These are phyloP conservation scores for Umbilicaria muhlenbergii DNA, from an alignment of 495 filamentous ascomycete species.

Conservation along the genomic window DNA sequence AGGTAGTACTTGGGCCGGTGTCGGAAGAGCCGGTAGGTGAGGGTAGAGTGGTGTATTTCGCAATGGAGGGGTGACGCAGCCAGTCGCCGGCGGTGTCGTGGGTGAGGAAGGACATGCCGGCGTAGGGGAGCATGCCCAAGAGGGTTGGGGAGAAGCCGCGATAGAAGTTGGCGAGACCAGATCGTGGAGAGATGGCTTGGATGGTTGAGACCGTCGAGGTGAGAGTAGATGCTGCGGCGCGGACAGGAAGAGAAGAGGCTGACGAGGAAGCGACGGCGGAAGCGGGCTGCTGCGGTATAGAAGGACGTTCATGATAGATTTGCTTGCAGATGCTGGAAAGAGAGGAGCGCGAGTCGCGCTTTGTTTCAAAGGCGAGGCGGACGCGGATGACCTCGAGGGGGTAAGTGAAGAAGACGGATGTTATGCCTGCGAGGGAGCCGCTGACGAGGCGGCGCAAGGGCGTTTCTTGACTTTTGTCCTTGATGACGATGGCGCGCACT, in stretches of 20 bases:
- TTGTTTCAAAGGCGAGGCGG: conserved; percentile 87
- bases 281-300: conserved; percentile 12
- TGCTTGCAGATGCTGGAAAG: conserved; percentile 56
- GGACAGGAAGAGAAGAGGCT: conserved; percentile 10
- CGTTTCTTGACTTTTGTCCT: conserved; percentile 56
- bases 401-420: conserved; percentile 89
- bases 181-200: conserved; percentile 29
- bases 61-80: conserved; percentile 48
- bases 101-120: conserved; percentile 91
- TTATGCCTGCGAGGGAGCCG: conserved; percentile 70
- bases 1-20: conserved; percentile 29
- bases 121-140: conserved; percentile 89
- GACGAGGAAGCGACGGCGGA: conserved; percentile 4
- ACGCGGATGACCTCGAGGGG: conserved; percentile 86
- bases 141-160: conserved; percentile 83
- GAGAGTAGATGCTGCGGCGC: conserved; percentile 20
- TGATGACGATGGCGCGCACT: conserved; percentile 63
- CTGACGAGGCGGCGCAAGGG: conserved; percentile 58
- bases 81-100: conserved; percentile 79
- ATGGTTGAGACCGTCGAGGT: conserved; percentile 24
- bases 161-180: conserved; percentile 80
- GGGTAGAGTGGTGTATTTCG: conserved; percentile 50
- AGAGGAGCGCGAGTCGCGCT: conserved; percentile 44
- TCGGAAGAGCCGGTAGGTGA: conserved; percentile 15
- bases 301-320: conserved; percentile 61